Base-by-base conservation (phyloP, 1,284 basidiomycete species). In the Stygiomarasmius scandens region DNA sequence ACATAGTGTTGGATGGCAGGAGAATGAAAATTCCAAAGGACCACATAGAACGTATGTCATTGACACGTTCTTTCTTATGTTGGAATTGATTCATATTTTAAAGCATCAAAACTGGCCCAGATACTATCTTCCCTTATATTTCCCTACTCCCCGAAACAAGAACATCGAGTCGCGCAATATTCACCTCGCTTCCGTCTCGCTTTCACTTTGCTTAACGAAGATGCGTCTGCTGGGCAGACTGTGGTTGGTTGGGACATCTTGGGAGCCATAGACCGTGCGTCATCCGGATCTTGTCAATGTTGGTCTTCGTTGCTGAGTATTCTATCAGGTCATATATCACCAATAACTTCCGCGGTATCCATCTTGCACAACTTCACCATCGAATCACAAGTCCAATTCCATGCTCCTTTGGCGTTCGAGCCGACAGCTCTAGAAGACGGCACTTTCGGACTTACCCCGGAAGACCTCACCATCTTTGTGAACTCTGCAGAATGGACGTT, bases 401-500 rank as follows among this genome's bases (percentile, higher is more conserved):
- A 96, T 67, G 93, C 95, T 1, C 96, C 95, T 0, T 74, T 99
- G 41, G 87, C 93, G 0, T 94, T 98, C 65, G 75, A 83, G 53
- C 92, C 95, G 43, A 65, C 64, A n/a, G 55, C 69, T 2, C 41
- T 82, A 5, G 66, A 69, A 22, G 66, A 75, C 29, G 72, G 72
- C 16, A 67, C 69, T 0, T 85, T 85, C 70, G 82, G 84, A 0
- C 73, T 97, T 41, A 85, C 85, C 12, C 84, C 86, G 56, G 93
- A 95, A 64, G 86, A 95, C 64, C 79, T 96, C 57, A 93, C 90
- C 22, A 85, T 95, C 0, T 99, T 99, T 67, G 82, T 99, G 55
- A 99, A 99, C 67, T 94, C 94, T 2, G 96, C 95, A 14, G 91
- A 95, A 68, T 99, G 96, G 96, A 92, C 88, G 14, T 72, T 99